These are phyloP conservation scores for Cucumis cinereus DNA, from an alignment of 306 rosid genomes.

Conservation along the genomic window DNA sequence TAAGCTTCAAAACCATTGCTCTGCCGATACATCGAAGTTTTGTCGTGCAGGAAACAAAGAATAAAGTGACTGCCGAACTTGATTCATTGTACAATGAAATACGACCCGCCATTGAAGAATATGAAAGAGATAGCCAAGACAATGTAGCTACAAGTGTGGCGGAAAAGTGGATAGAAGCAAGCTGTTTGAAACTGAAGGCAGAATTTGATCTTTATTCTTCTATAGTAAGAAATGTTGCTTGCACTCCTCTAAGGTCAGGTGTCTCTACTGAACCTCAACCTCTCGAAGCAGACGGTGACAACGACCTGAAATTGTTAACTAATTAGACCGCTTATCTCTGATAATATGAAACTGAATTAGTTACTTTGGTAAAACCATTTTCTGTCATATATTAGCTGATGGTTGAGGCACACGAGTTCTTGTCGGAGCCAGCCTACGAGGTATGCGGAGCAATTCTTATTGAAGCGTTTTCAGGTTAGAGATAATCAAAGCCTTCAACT, in stretches of 20 bases:
- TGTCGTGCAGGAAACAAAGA: conserved; percentile 47
- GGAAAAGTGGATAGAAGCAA: conserved; percentile 89
- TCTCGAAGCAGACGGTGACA: conserved; percentile 23
- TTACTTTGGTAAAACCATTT: not conserved
- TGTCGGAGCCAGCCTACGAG: not conserved
- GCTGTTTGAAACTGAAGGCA: conserved; percentile 68
- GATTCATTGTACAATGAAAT: conserved; percentile 75
- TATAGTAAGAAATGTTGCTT: conserved; percentile 41
- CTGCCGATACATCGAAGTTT: not conserved
- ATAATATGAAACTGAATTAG: not conserved
- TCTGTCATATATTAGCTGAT: not conserved
- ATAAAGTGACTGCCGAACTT: conserved; percentile 39
- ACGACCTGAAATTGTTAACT: conserved; percentile 36
- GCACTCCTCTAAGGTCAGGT: conserved; percentile 26
- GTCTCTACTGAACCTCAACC: conserved; percentile 31
- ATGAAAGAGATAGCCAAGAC: conserved; percentile 90
- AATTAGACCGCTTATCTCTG: conserved; percentile 16
- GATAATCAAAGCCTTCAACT: not conserved
- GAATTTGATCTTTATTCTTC: conserved; percentile 78
- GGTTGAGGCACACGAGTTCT: not conserved
- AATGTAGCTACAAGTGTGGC: conserved; percentile 81
- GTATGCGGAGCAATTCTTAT: not conserved
- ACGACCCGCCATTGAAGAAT: conserved; percentile 94
- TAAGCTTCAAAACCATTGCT: not conserved
- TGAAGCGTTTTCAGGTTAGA: not conserved